These are phyloP conservation scores for Verruconis gallopava DNA, from an alignment of 2,329 filamentous ascomycete genomes.

Conservation along the genomic window DNA sequence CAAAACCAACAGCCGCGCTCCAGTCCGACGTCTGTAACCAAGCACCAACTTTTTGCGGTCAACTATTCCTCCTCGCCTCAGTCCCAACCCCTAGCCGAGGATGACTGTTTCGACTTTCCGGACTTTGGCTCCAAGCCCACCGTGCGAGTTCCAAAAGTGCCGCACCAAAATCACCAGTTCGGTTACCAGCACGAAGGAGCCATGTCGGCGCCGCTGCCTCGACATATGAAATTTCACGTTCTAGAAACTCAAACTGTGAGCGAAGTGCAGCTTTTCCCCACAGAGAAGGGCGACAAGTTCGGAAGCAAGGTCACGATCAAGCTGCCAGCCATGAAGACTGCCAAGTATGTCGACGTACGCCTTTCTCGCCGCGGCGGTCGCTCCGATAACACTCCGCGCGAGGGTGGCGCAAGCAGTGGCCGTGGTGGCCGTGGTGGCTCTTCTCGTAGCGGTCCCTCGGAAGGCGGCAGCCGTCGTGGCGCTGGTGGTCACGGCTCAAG, in stretches of 20 bases:
- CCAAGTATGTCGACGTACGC: not conserved
- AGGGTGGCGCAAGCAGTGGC: not conserved
- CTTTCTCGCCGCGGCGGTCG: not conserved
- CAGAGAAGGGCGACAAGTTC: too few relatives aligned
- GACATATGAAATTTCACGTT: not conserved
- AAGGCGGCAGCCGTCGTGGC: not conserved
- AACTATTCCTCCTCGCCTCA: not conserved
- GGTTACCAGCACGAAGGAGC: slow-evolving; percentile 4
- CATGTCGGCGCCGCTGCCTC: not conserved
- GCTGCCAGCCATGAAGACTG: not conserved
- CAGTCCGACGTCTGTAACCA: not conserved
- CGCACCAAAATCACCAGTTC: slow-evolving; percentile 6
- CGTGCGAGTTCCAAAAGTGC: slow-evolving; percentile 1
- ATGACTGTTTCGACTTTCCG: slow-evolving; percentile 4
- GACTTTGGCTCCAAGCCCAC: slow-evolving; percentile 7
- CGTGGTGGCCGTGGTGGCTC: not conserved
- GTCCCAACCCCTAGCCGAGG: slow-evolving; percentile 1
- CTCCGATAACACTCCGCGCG: not conserved
- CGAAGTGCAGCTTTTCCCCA: too few relatives aligned
- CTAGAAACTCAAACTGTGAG: too few relatives aligned
- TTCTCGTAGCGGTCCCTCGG: too few relatives aligned
- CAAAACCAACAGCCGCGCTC: not conserved
- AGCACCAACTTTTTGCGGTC: not conserved
- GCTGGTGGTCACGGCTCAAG: not conserved
- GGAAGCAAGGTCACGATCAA: not conserved